phyloP scores from a whole-genome alignment of 2,329 filamentous ascomycete species.

The Kalaharituber pfeilii region DNA sequence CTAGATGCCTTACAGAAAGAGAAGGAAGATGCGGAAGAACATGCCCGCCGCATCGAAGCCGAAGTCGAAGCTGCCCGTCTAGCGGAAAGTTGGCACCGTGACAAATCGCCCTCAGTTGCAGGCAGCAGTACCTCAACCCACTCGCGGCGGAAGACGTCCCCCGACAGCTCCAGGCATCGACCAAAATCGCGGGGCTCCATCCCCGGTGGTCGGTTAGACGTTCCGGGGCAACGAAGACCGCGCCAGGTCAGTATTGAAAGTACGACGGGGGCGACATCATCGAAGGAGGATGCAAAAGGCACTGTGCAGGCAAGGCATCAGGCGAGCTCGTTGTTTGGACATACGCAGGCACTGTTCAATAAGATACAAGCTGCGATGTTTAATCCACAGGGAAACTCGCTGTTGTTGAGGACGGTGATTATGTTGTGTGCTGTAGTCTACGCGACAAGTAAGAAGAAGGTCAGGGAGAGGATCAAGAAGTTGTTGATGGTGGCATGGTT shows the following conservation, averaged over 20 bases:
- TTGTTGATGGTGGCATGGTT: constrained; percentile 55
- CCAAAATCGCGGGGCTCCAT: constrained; percentile 28
- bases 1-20: constrained; percentile 72
- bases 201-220: constrained; percentile 36
- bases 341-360: constrained; percentile 31
- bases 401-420: constrained; percentile 46
- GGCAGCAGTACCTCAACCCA: constrained; percentile 20
- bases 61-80: constrained; percentile 35
- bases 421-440: constrained; percentile 66
- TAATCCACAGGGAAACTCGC: constrained; percentile 32
- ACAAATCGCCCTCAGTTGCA: constrained; percentile 31
- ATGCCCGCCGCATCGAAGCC: constrained; percentile 45
- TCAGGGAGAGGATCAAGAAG: constrained; percentile 56
- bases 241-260: constrained; percentile 22
- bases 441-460: constrained; percentile 54
- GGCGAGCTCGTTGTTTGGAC: not conserved
- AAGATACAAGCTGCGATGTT: constrained; percentile 37
- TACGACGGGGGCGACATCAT: constrained; percentile 8
- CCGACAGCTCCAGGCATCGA: constrained; percentile 33
- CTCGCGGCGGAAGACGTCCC: constrained; percentile 34
- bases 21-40: constrained; percentile 51
- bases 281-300: constrained; percentile 8
- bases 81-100: constrained; percentile 31
- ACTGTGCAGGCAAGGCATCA: not conserved
- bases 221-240: constrained; percentile 34